Base-by-base conservation (phyloP, 306 rosid genomes). In the Echinosophora koreensis region DNA sequence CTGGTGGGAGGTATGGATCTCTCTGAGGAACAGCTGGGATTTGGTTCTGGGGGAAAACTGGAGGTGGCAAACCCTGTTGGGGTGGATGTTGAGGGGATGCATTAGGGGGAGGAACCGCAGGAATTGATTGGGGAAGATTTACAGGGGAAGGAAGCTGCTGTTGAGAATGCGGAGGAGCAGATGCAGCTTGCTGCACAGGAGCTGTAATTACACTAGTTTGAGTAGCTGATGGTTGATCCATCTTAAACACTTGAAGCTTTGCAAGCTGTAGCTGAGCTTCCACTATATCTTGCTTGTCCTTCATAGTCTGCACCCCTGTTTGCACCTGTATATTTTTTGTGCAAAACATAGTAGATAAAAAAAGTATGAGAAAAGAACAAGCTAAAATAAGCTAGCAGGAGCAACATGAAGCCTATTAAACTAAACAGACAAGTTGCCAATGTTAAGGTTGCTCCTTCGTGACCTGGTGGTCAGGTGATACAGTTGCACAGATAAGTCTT, bases 181-280 rank as follows among this genome's bases (percentile, higher is more conserved):
- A 82, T 50, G 86, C 86, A 17, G 74, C 77, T 59, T 78, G 88
- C 74, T 80, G 90, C 58, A 46, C 86, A 63, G 93, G 79, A 63
- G 81, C 87, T 3, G 79, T 62, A 38, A 59, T 80, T 57, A 28
- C 70, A 44, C 74, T 61, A 60, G 65, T 72, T 57, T 78, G 89
- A 39, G 80, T 35, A 82, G 86, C 91, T 44, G 81, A 71, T 56
- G 80, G 86, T 37, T 83, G 84, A 17, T 89, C 88, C 46, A 66
- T 77, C 77, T 90, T 84, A 44, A 92, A 86, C 6, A 86, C 49
- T 64, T 90, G 90, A 1, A 88, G 78, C 83, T 86, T 93, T 44
- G 88, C 88, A 72, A 91, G 81, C 54, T 83, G 90, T 78, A 88
- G 73, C 75, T 89, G 92, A 78, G 93, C 88, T 69, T 83, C 96